Evolutionary conservation across 192 early-diverging fungal species (phyloP).

Genomic region (Coemansia brasiliensis): DNA sequence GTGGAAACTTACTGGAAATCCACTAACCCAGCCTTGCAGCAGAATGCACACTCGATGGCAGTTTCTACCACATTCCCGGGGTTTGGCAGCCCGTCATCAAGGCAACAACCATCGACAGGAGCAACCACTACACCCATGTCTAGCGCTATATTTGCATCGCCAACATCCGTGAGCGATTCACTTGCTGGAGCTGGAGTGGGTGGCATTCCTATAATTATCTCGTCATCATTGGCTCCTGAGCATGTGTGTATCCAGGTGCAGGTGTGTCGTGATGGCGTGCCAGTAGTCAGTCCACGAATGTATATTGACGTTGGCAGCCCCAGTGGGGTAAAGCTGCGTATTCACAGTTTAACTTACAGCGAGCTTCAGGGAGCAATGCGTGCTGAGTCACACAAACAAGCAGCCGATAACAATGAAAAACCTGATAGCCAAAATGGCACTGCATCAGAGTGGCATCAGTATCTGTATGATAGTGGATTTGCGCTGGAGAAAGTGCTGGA

Average conservation of each 20-base stretch:
- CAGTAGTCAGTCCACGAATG: conserved; percentile 75
- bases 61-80: conserved; percentile 1
- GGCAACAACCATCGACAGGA: conserved; percentile 14
- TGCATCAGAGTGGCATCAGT: conserved; percentile 38
- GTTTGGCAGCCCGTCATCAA: conserved; percentile 17
- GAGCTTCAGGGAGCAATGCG: conserved; percentile 49
- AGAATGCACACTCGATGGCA: conserved; percentile 4
- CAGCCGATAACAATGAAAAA: not conserved
- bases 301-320: conserved; percentile 39
- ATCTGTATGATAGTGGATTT: conserved; percentile 34
- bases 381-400: not conserved
- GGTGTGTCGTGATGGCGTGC: conserved; percentile 81
- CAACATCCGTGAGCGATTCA: conserved; percentile 32
- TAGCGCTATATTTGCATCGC: conserved; percentile 30
- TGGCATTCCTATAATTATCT: conserved; percentile 32
- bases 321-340: conserved; percentile 29
- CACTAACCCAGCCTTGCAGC: conserved; percentile 65
- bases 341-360: conserved; percentile 48
- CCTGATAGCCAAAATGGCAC: conserved; percentile 21
- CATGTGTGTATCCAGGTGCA: conserved; percentile 90
- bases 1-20: conserved; percentile 99
- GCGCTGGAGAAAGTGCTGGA: conserved; percentile 49
- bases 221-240: conserved; percentile 77
- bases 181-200: conserved; percentile 13
- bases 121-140: conserved; percentile 27